These are phyloP conservation scores for Verbena officinalis DNA, from an alignment of 257 asterid species.

Conservation along the genomic window DNA sequence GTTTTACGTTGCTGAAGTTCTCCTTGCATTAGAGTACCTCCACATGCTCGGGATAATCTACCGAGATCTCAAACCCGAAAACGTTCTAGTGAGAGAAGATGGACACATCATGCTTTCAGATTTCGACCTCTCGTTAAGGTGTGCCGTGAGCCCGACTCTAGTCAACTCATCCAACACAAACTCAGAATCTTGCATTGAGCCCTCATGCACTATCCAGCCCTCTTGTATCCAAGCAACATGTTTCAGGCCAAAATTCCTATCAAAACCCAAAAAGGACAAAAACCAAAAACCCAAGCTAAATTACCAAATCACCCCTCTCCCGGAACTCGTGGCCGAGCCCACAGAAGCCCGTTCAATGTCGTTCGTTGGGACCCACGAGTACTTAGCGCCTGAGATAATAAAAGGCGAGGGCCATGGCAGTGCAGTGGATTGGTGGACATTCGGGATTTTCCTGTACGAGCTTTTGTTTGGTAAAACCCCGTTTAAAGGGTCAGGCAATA, in stretches of 20 bases:
- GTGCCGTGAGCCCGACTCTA: constrained; percentile 42
- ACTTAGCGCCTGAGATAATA: constrained; percentile 48
- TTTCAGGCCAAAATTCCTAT: constrained; percentile 34
- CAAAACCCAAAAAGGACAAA: constrained; percentile 39
- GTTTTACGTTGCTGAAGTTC: constrained; percentile 48
- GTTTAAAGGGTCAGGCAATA: constrained; percentile 44
- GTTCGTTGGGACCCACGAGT: constrained; percentile 51
- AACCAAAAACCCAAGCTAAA: constrained; percentile 27
- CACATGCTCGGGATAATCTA: constrained; percentile 54
- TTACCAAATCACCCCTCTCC: constrained; percentile 31
- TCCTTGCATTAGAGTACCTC: constrained; percentile 45
- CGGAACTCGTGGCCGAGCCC: constrained; percentile 49
- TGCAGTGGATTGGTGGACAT: constrained; percentile 59
- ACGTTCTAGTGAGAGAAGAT: constrained; percentile 48
- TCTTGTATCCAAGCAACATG: constrained; percentile 47
- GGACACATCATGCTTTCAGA: constrained; percentile 58
- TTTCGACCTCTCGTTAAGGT: constrained; percentile 51
- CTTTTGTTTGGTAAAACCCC: constrained; percentile 46
- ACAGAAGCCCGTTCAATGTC: constrained; percentile 55
- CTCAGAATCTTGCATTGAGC: constrained; percentile 33
- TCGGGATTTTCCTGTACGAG: constrained; percentile 44
- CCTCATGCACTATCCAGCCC: constrained; percentile 38
- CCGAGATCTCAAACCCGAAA: constrained; percentile 57
- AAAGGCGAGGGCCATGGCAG: constrained; percentile 57
- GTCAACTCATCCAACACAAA: constrained; percentile 38